Evolutionary conservation across 1,284 basidiomycete genomes (phyloP), one percentile per base, ranked within the genome.

Genomic region (Marasmius fiardii): DNA sequence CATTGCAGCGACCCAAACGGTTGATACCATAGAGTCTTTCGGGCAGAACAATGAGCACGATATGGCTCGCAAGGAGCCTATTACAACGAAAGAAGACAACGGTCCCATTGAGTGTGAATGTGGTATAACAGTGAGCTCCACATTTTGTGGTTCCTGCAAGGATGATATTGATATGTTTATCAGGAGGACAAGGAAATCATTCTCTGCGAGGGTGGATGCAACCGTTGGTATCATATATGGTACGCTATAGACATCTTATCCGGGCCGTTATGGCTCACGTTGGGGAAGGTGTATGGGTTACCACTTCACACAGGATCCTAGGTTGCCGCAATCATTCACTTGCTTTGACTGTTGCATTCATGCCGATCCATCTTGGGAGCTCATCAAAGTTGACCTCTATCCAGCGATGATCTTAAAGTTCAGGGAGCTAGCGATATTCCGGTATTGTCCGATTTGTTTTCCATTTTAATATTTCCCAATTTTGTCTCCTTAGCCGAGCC

Each of bases 211-310:
- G 82, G 81, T 5, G 79, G 74, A 16, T 91, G 90, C 66, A 74
- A 73, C 16, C 77, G 73, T 54, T 90, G 89, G 88, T 86, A 80
- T 65, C 90, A 92, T 67, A 62, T 83, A 48, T 92, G 89, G 88
- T 90, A 57, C 55, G 79, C 68, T 54, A 10, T 14, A 23, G 51
- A 43, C 20, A 5, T 48, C 21, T 21, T 28, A 52, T 24, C 8
- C 28, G 20, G 20, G 33, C 24, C 45, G 0, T 33, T 43, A 34
- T 49, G 33, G 43, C 48, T n/a, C 10, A 35, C 21, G 51, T 51
- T 45, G 43, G 53, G 43, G 7, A 31, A 91, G 89, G 89, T 92
- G 90, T 66, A 88, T 89, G 82, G 89, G 90, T 84, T 92, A 81
- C 66, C 86, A 90, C 64, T 79, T 81, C 5, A 66, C 68, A 3